Percentiles rank a stretch among this genome's conserved stretches.
phyloP scores from a whole-genome alignment of 306 rosid species.

The Vigna nakashimae region DNA sequence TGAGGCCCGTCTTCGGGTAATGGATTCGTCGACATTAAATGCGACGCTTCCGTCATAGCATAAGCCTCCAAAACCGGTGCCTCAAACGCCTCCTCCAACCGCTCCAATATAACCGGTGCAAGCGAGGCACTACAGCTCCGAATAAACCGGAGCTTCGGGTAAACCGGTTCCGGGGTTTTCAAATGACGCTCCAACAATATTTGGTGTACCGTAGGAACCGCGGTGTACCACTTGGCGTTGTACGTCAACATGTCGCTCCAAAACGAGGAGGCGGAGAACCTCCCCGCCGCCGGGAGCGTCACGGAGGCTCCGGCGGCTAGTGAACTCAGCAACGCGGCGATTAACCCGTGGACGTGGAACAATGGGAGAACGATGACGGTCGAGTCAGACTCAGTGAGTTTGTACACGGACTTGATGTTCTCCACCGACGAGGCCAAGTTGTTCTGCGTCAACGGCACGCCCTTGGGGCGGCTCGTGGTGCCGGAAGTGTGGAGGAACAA shows the following conservation, averaged over 20 bases:
- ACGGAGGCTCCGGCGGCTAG: slow-evolving; percentile 1
- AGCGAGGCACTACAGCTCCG: slow-evolving; percentile 29
- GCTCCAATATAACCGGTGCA: slow-evolving; percentile 5
- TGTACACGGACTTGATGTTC: slow-evolving; percentile 22
- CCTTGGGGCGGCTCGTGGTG: slow-evolving; percentile 33
- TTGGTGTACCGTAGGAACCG: slow-evolving; percentile 30
- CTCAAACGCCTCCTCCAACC: neutral
- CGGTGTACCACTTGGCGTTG: slow-evolving; percentile 25
- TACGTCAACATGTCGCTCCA: slow-evolving; percentile 22
- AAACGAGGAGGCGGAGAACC: slow-evolving; percentile 25
- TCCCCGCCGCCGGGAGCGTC: slow-evolving; percentile 11
- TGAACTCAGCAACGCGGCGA: slow-evolving; percentile 16
- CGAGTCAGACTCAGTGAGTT: slow-evolving; percentile 24
- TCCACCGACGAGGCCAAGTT: slow-evolving; percentile 28
- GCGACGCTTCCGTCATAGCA: slow-evolving; percentile 28
- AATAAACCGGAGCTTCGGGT: slow-evolving; percentile 33
- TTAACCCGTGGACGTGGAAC: slow-evolving; percentile 21
- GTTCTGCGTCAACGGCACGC: slow-evolving; percentile 29
- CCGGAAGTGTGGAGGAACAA: slow-evolving; percentile 29
- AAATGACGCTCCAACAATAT: slow-evolving; percentile 11
- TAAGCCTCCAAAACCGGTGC: slow-evolving; percentile 36
- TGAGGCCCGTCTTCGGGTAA: slow-evolving; percentile 31
- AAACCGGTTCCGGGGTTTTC: slow-evolving; percentile 14
- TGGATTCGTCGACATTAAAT: slow-evolving; percentile 22
- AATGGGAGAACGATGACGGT: slow-evolving; percentile 31